These are phyloP conservation scores for Cucurbita argyrosperma DNA, from an alignment of 306 rosid species.

Conservation along the genomic window DNA sequence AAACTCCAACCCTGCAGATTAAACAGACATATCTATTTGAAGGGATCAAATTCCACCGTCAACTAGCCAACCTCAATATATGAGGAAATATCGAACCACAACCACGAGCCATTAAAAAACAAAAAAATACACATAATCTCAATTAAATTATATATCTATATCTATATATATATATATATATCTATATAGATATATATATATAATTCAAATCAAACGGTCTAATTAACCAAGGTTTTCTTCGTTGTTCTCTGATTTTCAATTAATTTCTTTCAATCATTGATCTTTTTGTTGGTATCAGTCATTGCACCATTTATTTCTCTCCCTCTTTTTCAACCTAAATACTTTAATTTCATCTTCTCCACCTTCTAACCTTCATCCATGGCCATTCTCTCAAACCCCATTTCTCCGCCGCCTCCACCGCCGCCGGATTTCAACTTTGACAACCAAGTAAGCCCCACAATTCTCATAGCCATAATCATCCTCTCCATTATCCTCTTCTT, in stretches of 20 bases:
- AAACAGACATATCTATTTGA: too few species aligned
- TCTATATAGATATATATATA: neutral
- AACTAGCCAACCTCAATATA: too few species aligned
- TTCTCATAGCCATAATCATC: constrained; percentile 51
- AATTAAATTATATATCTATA: neutral
- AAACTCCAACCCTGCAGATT: too few species aligned
- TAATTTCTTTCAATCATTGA: neutral
- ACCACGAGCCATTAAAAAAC: too few species aligned
- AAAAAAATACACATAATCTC: neutral
- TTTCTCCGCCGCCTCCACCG: neutral
- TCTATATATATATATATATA: neutral
- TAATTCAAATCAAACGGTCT: neutral
- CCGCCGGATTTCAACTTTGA: constrained; percentile 16
- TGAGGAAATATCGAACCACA: too few species aligned
- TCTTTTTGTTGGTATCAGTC: constrained; percentile 11
- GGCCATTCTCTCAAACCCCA: neutral
- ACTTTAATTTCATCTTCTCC: neutral
- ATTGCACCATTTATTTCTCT: constrained; percentile 19
- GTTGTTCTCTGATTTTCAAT: neutral
- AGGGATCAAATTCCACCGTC: too few species aligned
- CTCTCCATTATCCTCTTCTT: constrained; percentile 75
- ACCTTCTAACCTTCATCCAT: neutral
- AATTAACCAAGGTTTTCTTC: neutral
- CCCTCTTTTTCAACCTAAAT: constrained; percentile 4
- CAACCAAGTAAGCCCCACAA: constrained; percentile 53